Percentiles rank a stretch among this genome's conserved stretches.
Evolutionary conservation across 2,329 filamentous ascomycete genomes (phyloP).

Genomic region (Magnaporthiopsis rhizophila): DNA sequence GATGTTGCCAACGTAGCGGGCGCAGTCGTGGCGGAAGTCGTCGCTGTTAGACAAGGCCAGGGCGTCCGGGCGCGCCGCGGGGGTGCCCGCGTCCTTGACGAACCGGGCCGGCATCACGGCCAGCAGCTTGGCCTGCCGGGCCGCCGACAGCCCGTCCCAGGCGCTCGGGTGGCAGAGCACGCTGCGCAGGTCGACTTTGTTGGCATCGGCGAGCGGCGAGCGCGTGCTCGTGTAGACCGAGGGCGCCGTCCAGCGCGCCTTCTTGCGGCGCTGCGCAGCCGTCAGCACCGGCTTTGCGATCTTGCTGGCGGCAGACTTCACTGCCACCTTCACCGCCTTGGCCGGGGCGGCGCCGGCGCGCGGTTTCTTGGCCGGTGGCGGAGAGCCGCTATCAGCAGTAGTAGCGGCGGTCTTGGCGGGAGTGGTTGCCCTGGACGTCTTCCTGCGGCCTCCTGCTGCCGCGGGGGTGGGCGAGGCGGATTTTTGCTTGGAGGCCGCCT

Average conservation of each 20-base stretch:
- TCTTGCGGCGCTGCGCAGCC: conserved; percentile 6
- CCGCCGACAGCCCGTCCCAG: conserved; percentile 27
- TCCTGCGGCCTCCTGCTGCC: not conserved
- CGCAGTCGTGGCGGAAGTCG: conserved; percentile 34
- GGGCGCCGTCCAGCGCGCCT: conserved; percentile 20
- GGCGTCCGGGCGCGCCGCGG: conserved; percentile 26
- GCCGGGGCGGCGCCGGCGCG: not conserved
- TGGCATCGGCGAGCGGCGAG: conserved; percentile 24
- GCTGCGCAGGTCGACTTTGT: conserved; percentile 23
- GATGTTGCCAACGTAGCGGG: conserved; percentile 35
- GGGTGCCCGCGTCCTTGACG: conserved; percentile 23
- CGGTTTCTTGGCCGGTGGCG: conserved; percentile 1
- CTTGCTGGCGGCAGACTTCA: conserved; percentile 4
- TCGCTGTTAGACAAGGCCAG: conserved; percentile 30
- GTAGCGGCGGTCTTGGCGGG: too few relatives aligned
- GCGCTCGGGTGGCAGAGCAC: conserved; percentile 27
- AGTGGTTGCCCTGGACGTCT: not conserved
- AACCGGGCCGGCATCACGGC: conserved; percentile 28
- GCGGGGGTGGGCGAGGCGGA: not conserved
- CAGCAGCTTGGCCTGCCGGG: conserved; percentile 26
- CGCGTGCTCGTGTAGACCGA: conserved; percentile 26
- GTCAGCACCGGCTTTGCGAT: conserved; percentile 14
- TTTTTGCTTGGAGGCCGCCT: not conserved
- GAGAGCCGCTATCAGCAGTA: not conserved
- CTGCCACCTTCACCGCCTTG: conserved; percentile 13